A percentile compares a stretch with the other conserved stretches of the same genome.
These are phyloP conservation scores for Magnusiomyces magnusii DNA, from an alignment of 1,139 yeast genomes.

Conservation along the genomic window DNA sequence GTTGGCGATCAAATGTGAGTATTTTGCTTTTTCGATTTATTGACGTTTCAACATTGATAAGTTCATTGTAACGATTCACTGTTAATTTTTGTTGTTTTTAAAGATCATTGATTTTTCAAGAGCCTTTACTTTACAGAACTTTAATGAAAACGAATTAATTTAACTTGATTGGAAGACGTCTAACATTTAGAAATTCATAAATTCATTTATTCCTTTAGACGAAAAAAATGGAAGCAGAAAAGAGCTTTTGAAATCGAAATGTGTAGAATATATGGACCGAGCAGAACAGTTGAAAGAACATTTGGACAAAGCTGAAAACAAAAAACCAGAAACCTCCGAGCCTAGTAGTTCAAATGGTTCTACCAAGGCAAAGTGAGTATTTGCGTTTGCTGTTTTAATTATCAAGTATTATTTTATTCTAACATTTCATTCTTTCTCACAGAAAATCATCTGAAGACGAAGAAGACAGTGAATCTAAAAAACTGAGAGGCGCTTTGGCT, in stretches of 20 bases:
- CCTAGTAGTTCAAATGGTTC: conserved; percentile 42
- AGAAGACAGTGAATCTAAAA: conserved; percentile 78
- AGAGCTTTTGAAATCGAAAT: conserved; percentile 79
- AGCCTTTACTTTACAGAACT: no score
- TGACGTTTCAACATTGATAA: no score
- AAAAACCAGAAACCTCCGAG: conserved; percentile 26
- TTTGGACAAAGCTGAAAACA: conserved; percentile 54
- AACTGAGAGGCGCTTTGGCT: conserved; percentile 82
- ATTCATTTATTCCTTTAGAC: no score
- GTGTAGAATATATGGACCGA: conserved; percentile 83
- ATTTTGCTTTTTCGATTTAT: no score
- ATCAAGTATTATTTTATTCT: neutral
- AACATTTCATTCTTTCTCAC: neutral
- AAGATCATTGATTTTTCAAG: no score
- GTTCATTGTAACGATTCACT: no score
- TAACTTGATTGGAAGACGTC: no score
- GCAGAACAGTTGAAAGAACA: conserved; percentile 95
- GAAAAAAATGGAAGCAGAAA: conserved; percentile 89
- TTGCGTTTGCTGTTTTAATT: conserved; percentile 17
- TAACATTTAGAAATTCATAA: no score
- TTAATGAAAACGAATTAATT: no score
- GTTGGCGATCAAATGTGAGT: conserved; percentile 75
- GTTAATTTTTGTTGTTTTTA: no score
- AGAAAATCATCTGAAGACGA: conserved; percentile 41
- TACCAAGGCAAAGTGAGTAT: conserved; percentile 48